Base-by-base conservation (phyloP, 129 eudicot genomes). In the Helianthus tuberosus region DNA sequence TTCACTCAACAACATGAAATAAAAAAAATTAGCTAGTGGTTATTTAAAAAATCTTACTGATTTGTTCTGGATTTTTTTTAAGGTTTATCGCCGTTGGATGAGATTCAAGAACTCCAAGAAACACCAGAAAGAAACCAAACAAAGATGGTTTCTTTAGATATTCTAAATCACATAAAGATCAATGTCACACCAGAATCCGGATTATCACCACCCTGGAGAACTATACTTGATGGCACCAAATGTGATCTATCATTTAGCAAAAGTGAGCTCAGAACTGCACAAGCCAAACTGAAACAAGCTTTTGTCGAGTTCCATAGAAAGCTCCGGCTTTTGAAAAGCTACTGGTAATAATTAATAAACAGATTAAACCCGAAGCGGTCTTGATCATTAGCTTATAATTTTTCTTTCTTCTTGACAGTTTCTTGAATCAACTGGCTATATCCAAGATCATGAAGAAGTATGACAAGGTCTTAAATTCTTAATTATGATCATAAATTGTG, bases 401-500 rank as follows among this genome's bases (percentile, higher is more conserved):
- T 20, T 20, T 20, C 23, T 20, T 62, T 62, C 36, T 41, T 54
- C 58, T 53, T 67, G 11, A 10, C 80, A 89, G 96, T 81, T 89
- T 82, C 84, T 80, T 86, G 82, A 89, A 89, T 64, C 84, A 76
- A 59, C 67, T 89, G 84, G 96, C 91, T 46, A 77, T 86, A 74
- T 86, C 91, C 69, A 89, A 89, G 86, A 89, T 86, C 74, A 73
- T 86, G 91, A 86, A 89, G 91, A 89, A 89, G 62, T 89, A 86
- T 66, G 96, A 89, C 62, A 89, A 89, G 96, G 96, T 89, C 17
- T 59, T 5, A 15, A 59, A 36, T 63, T 4, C 35, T 72, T 43
- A n/a, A 6, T 52, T 10, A 25, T 54, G 39, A 11, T 53, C 17
- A 27, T 54, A 32, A 50, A 14, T 13, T 41, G 46, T 50, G 5